These are phyloP conservation scores for Spergularia bocconei DNA, from an alignment of 148 eudicot species.

Conservation along the genomic window DNA sequence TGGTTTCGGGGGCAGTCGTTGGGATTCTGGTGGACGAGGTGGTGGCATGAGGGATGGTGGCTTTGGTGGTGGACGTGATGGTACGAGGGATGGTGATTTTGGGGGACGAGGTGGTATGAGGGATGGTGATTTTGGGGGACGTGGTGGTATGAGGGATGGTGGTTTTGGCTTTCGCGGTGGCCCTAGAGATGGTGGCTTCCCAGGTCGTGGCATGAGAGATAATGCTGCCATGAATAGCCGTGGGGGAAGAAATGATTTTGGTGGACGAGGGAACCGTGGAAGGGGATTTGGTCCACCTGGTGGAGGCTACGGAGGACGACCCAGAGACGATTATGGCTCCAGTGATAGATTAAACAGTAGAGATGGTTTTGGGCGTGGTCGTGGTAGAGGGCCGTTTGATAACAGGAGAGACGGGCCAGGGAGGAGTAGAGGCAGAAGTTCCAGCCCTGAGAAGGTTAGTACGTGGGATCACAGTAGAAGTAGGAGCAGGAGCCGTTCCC, in stretches of 20 bases:
- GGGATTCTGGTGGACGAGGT: conserved; percentile 72
- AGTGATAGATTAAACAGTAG: conserved; percentile 46
- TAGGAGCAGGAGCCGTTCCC: conserved; percentile 48
- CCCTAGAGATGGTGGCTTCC: conserved; percentile 54
- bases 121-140: conserved; percentile 32
- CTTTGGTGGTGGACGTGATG: conserved; percentile 48
- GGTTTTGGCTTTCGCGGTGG: conserved; percentile 44
- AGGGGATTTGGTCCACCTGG: conserved; percentile 62
- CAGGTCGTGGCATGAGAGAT: conserved; percentile 54
- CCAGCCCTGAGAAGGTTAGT: conserved; percentile 79
- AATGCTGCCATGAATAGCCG: conserved; percentile 39
- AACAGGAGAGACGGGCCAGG: conserved; percentile 51
- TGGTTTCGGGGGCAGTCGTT: conserved; percentile 42
- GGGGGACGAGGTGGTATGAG: conserved; percentile 52
- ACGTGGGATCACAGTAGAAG: conserved; percentile 65
- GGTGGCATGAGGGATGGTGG: conserved; percentile 49
- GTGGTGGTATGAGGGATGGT: conserved; percentile 34
- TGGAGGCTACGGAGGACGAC: conserved; percentile 51
- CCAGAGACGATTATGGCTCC: conserved; percentile 53
- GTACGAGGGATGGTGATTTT: conserved; percentile 39
- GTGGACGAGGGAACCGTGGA: conserved; percentile 44
- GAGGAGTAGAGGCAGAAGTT: conserved; percentile 68
- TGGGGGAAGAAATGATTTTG: conserved; percentile 48
- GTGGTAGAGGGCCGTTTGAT: conserved; percentile 69
- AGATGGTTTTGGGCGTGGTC: conserved; percentile 67